phyloP scores from a whole-genome alignment of 768 basidiomycete genomes.

The Lactifluus hygrophoroides region DNA sequence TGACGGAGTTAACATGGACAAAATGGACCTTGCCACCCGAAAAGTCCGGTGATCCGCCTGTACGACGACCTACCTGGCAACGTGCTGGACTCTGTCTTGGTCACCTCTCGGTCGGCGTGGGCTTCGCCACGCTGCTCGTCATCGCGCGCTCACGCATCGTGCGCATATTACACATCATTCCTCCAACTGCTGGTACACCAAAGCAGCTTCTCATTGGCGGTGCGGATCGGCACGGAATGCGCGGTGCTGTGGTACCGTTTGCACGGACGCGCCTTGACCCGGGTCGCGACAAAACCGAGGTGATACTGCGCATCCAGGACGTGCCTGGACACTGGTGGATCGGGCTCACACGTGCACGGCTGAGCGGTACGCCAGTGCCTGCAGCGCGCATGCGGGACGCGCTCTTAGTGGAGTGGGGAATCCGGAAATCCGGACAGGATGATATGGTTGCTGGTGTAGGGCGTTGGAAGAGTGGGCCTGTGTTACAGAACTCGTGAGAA shows the following conservation, averaged over 20 bases:
- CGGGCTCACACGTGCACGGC: conserved; percentile 7
- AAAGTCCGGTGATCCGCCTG: conserved; percentile 6
- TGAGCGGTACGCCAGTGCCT: conserved; percentile 7
- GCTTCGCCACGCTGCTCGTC: conserved; percentile 15
- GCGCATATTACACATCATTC: conserved; percentile 16
- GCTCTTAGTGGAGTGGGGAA: conserved; percentile 14
- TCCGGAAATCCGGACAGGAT: neutral
- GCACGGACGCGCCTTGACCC: conserved; percentile 10
- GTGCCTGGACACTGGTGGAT: conserved; percentile 22
- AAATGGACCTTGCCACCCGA: conserved; percentile 15
- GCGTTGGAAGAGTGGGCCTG: conserved; percentile 15
- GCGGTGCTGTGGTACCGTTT: conserved; percentile 17
- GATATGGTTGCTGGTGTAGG: neutral
- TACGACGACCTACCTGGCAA: conserved; percentile 16
- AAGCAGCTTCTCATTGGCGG: conserved; percentile 15
- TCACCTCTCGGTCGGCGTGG: conserved; percentile 15
- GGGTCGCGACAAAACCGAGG: conserved; percentile 19
- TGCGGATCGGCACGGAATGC: conserved; percentile 1
- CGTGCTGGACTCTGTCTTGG: conserved; percentile 15
- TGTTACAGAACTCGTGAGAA: conserved; percentile 5
- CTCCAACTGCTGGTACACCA: conserved; percentile 1
- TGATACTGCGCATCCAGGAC: conserved; percentile 16
- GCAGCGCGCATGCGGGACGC: conserved; percentile 11
- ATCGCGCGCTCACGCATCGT: conserved; percentile 19
- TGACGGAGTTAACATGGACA: conserved; percentile 21